These are phyloP conservation scores for Arabidopsis hybrid DNA, from an alignment of 441 rosid species.

Conservation along the genomic window DNA sequence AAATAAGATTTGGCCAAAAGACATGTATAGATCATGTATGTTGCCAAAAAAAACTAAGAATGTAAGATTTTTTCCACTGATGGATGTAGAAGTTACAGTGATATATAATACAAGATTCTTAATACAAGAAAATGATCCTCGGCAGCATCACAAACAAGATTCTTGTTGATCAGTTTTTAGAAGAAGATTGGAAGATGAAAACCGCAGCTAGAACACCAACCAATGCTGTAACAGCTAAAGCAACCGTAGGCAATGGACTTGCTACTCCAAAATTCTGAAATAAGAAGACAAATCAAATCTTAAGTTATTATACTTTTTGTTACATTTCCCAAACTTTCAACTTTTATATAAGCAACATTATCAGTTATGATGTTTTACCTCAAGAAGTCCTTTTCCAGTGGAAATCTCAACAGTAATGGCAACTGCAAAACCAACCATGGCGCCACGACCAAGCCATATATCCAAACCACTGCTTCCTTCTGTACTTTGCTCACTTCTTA, in stretches of 20 bases:
- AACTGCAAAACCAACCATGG: conserved; percentile 89
- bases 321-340: conserved; percentile 1
- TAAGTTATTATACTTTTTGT: background rate
- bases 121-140: conserved; percentile 21
- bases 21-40: conserved; percentile 10
- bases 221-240: conserved; percentile 83
- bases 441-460: conserved; percentile 89
- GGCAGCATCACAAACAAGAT: conserved; percentile 24
- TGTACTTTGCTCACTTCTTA: conserved; percentile 75
- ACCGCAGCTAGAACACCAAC: conserved; percentile 79
- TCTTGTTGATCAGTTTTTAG: conserved; percentile 53
- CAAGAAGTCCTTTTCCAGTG: conserved; percentile 89
- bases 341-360: background rate
- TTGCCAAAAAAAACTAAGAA: background rate
- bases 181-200: conserved; percentile 85
- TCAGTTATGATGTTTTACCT: conserved; percentile 52
- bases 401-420: conserved; percentile 75
- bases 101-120: conserved; percentile 8
- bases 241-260: conserved; percentile 77
- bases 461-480: conserved; percentile 63
- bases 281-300: conserved; percentile 1
- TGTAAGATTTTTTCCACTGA: conserved; percentile 1
- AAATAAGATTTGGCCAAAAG: background rate
- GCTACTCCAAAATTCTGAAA: conserved; percentile 90
- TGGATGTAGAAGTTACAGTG: conserved; percentile 15